These are phyloP conservation scores for Talaromyces marneffei DNA, from an alignment of 2,329 filamentous ascomycete genomes.

Conservation along the genomic window DNA sequence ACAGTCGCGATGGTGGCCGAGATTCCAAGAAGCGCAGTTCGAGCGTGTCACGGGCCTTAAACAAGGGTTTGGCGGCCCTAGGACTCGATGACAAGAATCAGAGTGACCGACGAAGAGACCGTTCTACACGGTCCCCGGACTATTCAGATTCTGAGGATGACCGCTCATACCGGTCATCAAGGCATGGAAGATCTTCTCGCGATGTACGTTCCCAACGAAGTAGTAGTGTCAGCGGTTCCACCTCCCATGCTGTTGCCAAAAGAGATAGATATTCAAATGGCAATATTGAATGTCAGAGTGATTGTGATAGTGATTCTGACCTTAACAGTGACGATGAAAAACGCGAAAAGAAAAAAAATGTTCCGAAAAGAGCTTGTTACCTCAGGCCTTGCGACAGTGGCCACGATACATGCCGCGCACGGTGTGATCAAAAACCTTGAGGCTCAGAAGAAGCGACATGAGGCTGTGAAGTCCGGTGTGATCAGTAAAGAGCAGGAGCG, in stretches of 20 bases:
- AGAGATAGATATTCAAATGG: slow-evolving; percentile 3
- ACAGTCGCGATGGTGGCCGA: slow-evolving; percentile 42
- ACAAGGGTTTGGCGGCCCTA: slow-evolving; percentile 40
- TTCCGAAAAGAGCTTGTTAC: slow-evolving; percentile 61
- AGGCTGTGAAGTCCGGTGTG: slow-evolving; percentile 57
- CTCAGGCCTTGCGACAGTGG: slow-evolving; percentile 60
- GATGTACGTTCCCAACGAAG: slow-evolving; percentile 38
- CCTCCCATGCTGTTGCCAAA: slow-evolving; percentile 17
- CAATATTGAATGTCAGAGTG: slow-evolving; percentile 13
- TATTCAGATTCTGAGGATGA: slow-evolving; percentile 42
- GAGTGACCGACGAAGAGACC: slow-evolving; percentile 25
- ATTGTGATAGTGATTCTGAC: slow-evolving; percentile 42
- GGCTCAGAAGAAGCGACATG: slow-evolving; percentile 55
- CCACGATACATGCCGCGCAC: slow-evolving; percentile 64
- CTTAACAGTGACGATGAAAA: slow-evolving; percentile 59
- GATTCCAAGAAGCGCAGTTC: slow-evolving; percentile 37
- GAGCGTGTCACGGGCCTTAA: slow-evolving; percentile 43
- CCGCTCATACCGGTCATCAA: slow-evolving; percentile 27
- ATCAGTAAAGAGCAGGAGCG: slow-evolving; percentile 58
- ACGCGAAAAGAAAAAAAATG: slow-evolving; percentile 57
- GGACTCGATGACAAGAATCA: slow-evolving; percentile 35
- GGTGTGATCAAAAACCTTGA: slow-evolving; percentile 59
- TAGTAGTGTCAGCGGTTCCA: slow-evolving; percentile 20
- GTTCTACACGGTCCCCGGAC: slow-evolving; percentile 28
- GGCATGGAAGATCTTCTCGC: slow-evolving; percentile 34